Evolutionary conservation across 441 rosid species (phyloP).

Genomic region (Erodium chrysanthum): DNA sequence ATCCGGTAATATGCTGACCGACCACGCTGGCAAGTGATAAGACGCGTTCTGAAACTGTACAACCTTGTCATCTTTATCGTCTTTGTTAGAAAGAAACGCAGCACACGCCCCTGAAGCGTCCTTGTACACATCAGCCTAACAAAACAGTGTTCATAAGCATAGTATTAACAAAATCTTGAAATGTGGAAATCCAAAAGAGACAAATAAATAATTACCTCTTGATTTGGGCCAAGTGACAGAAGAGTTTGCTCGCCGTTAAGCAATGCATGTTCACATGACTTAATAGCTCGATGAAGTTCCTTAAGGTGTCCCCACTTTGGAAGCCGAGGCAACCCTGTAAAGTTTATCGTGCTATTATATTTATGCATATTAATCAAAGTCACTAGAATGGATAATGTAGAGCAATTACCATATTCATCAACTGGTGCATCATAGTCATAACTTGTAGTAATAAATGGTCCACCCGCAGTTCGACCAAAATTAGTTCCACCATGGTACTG

Average conservation of each 20-base stretch:
- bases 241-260: conserved; percentile 41
- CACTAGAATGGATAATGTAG: conserved; percentile 10
- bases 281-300: conserved; percentile 75
- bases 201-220: conserved; percentile 45
- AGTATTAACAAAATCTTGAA: too few species aligned
- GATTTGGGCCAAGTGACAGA: conserved; percentile 53
- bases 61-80: conserved; percentile 54
- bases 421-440: conserved; percentile 97
- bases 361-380: neutral
- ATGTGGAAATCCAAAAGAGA: too few species aligned
- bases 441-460: conserved; percentile 92
- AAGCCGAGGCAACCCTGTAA: conserved; percentile 69
- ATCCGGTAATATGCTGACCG: conserved; percentile 89
- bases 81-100: conserved; percentile 77
- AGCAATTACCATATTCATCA: conserved; percentile 78
- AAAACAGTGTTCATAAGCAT: conserved; percentile 12
- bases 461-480: conserved; percentile 89
- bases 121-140: conserved; percentile 72
- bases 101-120: conserved; percentile 64
- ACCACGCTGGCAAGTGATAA: conserved; percentile 88
- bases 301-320: conserved; percentile 97
- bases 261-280: conserved; percentile 56
- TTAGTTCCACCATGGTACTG: conserved; percentile 98
- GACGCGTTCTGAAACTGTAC: conserved; percentile 52
- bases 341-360: neutral